Base-by-base conservation (phyloP, 495 filamentous ascomycete species). In the Penicillium steckii region DNA sequence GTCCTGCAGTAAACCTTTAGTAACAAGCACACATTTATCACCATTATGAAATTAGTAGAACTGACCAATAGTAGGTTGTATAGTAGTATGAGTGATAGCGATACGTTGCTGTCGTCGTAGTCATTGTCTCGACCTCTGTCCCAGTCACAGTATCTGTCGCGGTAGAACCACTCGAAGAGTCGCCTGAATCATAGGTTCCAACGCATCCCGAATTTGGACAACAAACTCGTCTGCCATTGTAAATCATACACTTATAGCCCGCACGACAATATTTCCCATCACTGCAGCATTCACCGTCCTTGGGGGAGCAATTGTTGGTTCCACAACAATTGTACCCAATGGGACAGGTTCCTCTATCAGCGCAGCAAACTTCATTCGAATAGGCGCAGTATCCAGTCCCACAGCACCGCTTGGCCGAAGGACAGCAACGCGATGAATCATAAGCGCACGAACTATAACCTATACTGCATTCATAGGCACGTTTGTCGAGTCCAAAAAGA, bases 61-160 rank as follows among this genome's bases (percentile, higher is more conserved):
- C 58, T 43, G 30, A 64, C 61, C 61, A 64, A 29, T 56, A 59
- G 15, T 58, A 48, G 10, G 61, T 64, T 0, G 57, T 61, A 38
- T 53, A 56, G 37, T 58, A 64, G 15, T 61, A 64, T 4, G 38
- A 41, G 19, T 41, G 38, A 42, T 42, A 46, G 6, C 13, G n/a
- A 33, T 22, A 46, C 8, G 46, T 40, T 17, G 46, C 47, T 9
- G 44, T 25, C 1, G 51, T 51, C 26, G 30, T 48, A 4, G 29
- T 43, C 23, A 21, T 7, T 12, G 21, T 47, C 32, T 18, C 27
- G n/a, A n/a, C n/a, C n/a, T n/a, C n/a, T 13, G 45, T 56, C 10
- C 43, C 23, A n/a, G 54, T 56, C 6, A 21, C 44, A 8, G 41
- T 19, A 8, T 32, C 18, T 8, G 46, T 52, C 13, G 22, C 21